Evolutionary conservation across 495 filamentous ascomycete genomes (phyloP).

Genomic region (Cairneyella variabilis): DNA sequence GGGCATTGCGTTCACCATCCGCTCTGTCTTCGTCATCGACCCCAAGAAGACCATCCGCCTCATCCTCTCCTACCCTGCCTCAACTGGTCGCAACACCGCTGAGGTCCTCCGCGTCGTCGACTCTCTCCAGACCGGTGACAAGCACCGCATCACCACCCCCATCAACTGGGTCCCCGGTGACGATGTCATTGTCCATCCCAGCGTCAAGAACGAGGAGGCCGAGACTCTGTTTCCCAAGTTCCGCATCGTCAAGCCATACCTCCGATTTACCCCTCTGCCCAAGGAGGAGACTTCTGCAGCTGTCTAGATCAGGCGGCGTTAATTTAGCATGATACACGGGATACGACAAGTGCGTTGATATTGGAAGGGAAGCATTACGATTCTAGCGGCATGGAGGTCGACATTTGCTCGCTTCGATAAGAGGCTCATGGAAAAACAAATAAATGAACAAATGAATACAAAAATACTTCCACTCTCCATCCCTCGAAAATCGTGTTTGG

Average conservation of each 20-base stretch:
- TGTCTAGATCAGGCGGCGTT: constrained; percentile 7
- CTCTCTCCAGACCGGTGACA: constrained; percentile 95
- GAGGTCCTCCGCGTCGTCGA: constrained; percentile 95
- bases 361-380: too few species aligned
- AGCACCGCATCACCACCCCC: constrained; percentile 88
- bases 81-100: constrained; percentile 92
- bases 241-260: constrained; percentile 91
- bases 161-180: constrained; percentile 90
- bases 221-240: constrained; percentile 88
- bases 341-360: too few species aligned
- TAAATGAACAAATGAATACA: too few species aligned
- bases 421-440: too few species aligned
- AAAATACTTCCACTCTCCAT: too few species aligned
- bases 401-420: too few species aligned
- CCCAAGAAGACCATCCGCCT: constrained; percentile 96
- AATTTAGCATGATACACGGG: background rate
- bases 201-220: constrained; percentile 80
- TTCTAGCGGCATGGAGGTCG: too few species aligned
- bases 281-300: constrained; percentile 37
- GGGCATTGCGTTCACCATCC: constrained; percentile 97
- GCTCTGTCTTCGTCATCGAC: constrained; percentile 98
- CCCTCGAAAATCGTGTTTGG: too few species aligned
- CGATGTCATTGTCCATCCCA: constrained; percentile 94
- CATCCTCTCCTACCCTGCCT: constrained; percentile 95
- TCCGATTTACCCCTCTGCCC: constrained; percentile 65